Conservation (phyloP, 192 early-diverging fungal genomes). For the Umbelopsis sp. region DNA sequence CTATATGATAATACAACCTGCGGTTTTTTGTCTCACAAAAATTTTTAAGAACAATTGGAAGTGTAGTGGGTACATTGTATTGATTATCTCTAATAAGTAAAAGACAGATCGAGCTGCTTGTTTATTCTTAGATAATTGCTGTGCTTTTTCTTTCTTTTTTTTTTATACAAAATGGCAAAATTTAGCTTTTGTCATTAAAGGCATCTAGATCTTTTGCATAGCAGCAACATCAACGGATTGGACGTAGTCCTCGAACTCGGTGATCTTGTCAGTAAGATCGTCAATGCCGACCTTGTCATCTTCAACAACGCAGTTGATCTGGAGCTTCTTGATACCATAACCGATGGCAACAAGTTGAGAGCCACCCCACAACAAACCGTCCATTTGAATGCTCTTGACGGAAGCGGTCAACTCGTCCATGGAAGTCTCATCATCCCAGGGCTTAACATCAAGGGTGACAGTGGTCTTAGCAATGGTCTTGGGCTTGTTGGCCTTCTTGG, state of each 20-base stretch:
- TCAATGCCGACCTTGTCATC: conserved; percentile 80
- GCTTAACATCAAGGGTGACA: conserved; percentile 93
- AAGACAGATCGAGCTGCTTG: conserved; percentile 1
- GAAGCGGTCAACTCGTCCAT: conserved; percentile 74
- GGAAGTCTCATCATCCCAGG: conserved; percentile 97
- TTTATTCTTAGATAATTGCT: background rate
- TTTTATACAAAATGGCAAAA: conserved; percentile 15
- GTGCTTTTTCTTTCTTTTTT: background rate
- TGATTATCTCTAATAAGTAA: background rate
- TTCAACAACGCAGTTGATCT: conserved; percentile 90
- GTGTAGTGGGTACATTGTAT: no score
- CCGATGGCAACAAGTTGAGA: conserved; percentile 82
- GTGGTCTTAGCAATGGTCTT: conserved; percentile 90
- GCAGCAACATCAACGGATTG: conserved; percentile 90
- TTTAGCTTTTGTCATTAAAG: conserved; percentile 20
- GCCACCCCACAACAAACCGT: conserved; percentile 90
- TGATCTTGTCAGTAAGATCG: conserved; percentile 82
- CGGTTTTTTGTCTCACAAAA: no score
- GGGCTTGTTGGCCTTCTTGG: conserved; percentile 90
- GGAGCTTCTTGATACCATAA: conserved; percentile 96
- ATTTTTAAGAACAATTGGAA: no score
- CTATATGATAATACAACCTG: no score
- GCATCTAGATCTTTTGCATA: conserved; percentile 85
- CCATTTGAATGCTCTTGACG: conserved; percentile 80
- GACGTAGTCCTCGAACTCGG: conserved; percentile 80